Base-by-base conservation (phyloP, 352 stramenopile species). In the Saprolegnia diclina region DNA sequence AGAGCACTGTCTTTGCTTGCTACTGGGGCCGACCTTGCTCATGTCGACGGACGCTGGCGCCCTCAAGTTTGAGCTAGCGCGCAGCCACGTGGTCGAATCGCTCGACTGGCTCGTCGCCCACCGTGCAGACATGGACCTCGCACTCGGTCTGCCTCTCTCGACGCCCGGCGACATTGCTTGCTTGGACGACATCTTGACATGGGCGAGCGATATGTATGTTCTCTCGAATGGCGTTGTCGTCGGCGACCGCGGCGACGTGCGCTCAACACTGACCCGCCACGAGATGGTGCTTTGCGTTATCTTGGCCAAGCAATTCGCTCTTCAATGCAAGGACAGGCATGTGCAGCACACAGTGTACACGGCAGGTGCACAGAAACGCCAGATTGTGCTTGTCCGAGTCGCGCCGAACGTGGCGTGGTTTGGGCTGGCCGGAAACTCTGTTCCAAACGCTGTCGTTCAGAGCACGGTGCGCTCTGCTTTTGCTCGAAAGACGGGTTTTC, bases 51-150 rank as follows among this genome's bases (percentile, higher is more conserved):
- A 68, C 21, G 35, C 45, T n/a, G 21, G 62, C 19, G 13, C 32
- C 13, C 62, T 56, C 35, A 68, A 68, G 62, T 68, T 61, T 59
- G 62, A 68, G 62, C 42, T 68, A 9, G 11, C 62, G 18, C 50
- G 40, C 16, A 18, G 24, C 45, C 16, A 48, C 38, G 40, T 21
- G 6, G 18, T 68, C 45, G 52, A 59, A 3, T 19, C 52, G 2
- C 45, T 68, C 18, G 62, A 68, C 18, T 55, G 26, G 19, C 13
- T 68, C 50, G 44, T 68, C 21, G 44, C 50, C 14, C 26, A 48
- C n/a, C 62, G 26, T 5, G 5, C n/a, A 6, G 35, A 48, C n/a
- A 18, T 59, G 10, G 26, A 57, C 35, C 45, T 68, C 11, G 7
- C 38, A 3, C 10, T 68, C 7, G 62, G 32, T 6, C 19, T 59